Percentiles rank a stretch among this genome's conserved stretches.
These are phyloP conservation scores for Fusarium sp. DNA, from an alignment of 2,329 filamentous ascomycete species.

Conservation along the genomic window DNA sequence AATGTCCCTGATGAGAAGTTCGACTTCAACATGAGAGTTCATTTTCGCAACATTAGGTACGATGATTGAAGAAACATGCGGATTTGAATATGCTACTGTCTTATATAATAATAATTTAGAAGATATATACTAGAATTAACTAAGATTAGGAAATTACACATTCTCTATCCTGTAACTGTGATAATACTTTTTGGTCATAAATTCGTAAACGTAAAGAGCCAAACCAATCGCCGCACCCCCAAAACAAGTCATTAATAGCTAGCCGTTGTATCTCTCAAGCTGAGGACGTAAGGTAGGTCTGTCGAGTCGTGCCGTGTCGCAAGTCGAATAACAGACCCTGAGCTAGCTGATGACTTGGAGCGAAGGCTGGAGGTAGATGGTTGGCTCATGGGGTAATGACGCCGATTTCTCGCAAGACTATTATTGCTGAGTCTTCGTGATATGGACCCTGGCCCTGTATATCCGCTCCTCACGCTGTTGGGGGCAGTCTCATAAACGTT, in stretches of 20 bases:
- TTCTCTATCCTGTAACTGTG: conserved; percentile 11
- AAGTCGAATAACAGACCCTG: conserved; percentile 59
- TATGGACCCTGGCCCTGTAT: conserved; percentile 42
- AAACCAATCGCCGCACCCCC: not conserved
- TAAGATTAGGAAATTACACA: conserved; percentile 36
- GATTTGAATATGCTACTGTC: not conserved
- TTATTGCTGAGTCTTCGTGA: conserved; percentile 50
- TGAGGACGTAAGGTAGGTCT: conserved; percentile 51
- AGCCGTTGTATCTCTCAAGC: conserved; percentile 45
- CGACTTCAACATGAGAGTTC: not conserved
- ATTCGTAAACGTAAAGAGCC: conserved; percentile 36
- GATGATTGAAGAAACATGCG: not conserved
- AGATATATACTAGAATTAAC: conserved; percentile 23
- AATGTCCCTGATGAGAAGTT: not conserved
- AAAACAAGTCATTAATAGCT: conserved; percentile 32
- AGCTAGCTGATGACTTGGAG: conserved; percentile 49
- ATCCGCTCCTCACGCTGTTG: conserved; percentile 60
- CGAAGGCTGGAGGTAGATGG: conserved; percentile 53
- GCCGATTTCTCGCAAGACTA: conserved; percentile 55
- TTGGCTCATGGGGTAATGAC: conserved; percentile 51
- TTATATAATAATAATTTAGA: not conserved
- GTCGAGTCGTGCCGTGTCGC: conserved; percentile 49
- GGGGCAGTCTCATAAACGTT: conserved; percentile 61
- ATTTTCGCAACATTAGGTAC: not conserved
- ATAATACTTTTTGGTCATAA: conserved; percentile 33